A percentile compares a stretch with the other conserved stretches of the same genome.
These are phyloP conservation scores for Pittosporum tobira DNA, from an alignment of 129 eudicot species.

Conservation along the genomic window DNA sequence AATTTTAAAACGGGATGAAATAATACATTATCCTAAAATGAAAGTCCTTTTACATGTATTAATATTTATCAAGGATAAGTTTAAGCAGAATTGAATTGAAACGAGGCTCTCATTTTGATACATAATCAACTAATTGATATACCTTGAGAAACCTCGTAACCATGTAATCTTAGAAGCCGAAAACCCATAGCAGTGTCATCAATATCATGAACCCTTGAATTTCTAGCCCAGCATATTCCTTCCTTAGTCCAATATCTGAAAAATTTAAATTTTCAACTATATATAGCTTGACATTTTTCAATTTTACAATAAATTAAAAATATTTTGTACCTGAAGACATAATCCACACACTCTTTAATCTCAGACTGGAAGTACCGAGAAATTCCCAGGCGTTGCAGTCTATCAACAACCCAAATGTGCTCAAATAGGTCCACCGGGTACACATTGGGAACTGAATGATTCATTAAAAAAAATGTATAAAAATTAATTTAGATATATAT, in stretches of 20 bases:
- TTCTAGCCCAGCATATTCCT: constrained; percentile 95
- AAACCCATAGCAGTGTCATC: constrained; percentile 98
- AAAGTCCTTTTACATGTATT: no score
- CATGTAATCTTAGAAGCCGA: constrained; percentile 78
- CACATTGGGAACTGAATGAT: constrained; percentile 61
- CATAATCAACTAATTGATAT: constrained; percentile 23
- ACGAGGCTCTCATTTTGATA: no score
- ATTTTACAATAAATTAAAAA: no score
- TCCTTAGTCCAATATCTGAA: constrained; percentile 59
- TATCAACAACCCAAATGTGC: constrained; percentile 74
- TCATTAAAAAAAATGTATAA: background rate
- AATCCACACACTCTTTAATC: constrained; percentile 55
- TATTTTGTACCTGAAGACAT: constrained; percentile 41
- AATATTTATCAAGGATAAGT: no score
- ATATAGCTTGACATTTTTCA: background rate
- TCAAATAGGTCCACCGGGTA: constrained; percentile 95
- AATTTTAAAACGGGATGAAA: no score
- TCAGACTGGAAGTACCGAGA: constrained; percentile 60
- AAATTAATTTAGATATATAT: background rate
- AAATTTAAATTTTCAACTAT: background rate
- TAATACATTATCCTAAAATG: no score
- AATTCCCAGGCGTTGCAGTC: constrained; percentile 77
- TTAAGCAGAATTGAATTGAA: no score
- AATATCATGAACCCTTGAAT: constrained; percentile 69
- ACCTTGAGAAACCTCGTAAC: constrained; percentile 66